These are phyloP conservation scores for Rubus idaeus DNA, from an alignment of 306 rosid species.

Conservation along the genomic window DNA sequence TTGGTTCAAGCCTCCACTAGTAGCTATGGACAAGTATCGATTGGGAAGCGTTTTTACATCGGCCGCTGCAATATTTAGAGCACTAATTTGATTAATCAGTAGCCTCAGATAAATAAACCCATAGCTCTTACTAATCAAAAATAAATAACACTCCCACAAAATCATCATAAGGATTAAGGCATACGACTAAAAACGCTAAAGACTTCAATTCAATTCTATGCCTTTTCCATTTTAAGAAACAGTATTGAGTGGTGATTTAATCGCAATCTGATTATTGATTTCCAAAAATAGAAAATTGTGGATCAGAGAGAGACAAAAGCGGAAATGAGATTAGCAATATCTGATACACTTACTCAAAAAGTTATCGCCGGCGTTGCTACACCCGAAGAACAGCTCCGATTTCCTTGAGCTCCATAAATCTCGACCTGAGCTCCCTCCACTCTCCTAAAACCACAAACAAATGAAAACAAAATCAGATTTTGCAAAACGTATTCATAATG, in stretches of 20 bases:
- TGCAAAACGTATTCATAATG: neutral
- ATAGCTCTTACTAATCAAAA: neutral
- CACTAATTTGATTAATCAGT: neutral
- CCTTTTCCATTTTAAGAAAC: neutral
- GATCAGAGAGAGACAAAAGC: neutral
- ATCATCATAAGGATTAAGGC: neutral
- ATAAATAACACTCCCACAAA: too few species aligned
- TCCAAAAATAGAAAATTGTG: neutral
- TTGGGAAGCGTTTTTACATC: conserved; percentile 58
- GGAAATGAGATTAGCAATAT: neutral
- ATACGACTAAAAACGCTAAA: neutral
- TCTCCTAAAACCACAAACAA: conserved; percentile 30
- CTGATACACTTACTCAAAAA: conserved; percentile 46
- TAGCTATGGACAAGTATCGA: conserved; percentile 67
- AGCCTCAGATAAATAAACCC: neutral
- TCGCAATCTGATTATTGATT: neutral
- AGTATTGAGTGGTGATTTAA: neutral
- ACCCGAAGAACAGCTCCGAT: conserved; percentile 50
- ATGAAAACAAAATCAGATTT: conserved; percentile 8
- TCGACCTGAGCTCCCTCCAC: conserved; percentile 46
- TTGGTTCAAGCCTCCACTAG: conserved; percentile 94
- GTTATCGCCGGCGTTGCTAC: conserved; percentile 54
- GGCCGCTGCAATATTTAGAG: conserved; percentile 44
- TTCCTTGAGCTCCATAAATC: conserved; percentile 61
- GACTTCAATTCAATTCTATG: neutral